phyloP scores from a whole-genome alignment of 2,329 filamentous ascomycete species.

The Zelopaecilomyces penicillatus region DNA sequence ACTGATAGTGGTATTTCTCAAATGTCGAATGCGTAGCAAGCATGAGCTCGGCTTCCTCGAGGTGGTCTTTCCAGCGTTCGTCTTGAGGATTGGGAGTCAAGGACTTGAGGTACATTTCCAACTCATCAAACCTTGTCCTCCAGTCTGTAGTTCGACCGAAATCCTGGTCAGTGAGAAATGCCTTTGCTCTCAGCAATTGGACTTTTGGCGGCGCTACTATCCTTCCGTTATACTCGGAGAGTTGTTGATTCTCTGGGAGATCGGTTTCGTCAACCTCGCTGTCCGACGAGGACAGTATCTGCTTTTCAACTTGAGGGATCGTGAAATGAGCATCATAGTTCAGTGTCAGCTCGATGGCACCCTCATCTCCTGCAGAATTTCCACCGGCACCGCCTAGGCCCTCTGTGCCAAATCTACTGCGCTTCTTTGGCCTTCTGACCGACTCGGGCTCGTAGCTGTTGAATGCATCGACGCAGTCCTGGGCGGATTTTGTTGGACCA shows the following conservation, averaged over 20 bases:
- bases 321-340: too few relatives aligned
- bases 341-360: too few relatives aligned
- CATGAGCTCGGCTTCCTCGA: conserved; percentile 25
- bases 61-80: conserved; percentile 20
- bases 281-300: too few relatives aligned
- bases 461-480: conserved; percentile 6
- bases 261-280: too few relatives aligned
- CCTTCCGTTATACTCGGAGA: conserved; percentile 23
- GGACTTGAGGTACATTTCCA: conserved; percentile 31
- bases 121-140: conserved; percentile 26
- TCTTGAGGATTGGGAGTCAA: conserved; percentile 16
- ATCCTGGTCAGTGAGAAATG: conserved; percentile 44
- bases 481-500: not conserved
- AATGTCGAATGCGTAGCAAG: conserved; percentile 26
- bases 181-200: conserved; percentile 23
- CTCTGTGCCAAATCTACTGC: too few relatives aligned
- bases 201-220: conserved; percentile 25
- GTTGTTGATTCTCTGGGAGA: too few relatives aligned
- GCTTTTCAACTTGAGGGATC: too few relatives aligned
- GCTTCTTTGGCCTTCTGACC: too few relatives aligned
- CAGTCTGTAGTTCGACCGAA: conserved; percentile 32
- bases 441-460: conserved; percentile 4
- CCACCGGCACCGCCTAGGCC: too few relatives aligned
- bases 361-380: too few relatives aligned
- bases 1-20: conserved; percentile 26